Evolutionary conservation across 805 yeast genomes (phyloP), one percentile per base, ranked within the genome.

Genomic region (Groenewaldozyma tartarivorans): DNA sequence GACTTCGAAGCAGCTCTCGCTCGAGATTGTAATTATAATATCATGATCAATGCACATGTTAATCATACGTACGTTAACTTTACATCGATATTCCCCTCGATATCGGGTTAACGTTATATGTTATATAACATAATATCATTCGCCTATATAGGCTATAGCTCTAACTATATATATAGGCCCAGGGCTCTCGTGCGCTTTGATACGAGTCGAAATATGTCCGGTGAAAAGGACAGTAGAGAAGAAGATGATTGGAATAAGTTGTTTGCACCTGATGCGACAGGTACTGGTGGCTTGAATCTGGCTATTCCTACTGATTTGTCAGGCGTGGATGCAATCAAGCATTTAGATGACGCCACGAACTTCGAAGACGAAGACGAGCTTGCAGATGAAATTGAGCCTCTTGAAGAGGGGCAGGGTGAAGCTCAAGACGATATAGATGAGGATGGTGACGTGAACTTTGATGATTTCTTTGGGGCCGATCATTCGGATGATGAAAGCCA

Each of bases 331-430:
- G 64, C 73, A 60, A 64, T 83, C 2, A 70, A 72, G 41, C 97
- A 88, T 60, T 88, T 92, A 1, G 95, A 76, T 4, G 90, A 88
- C 58, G 98, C 98, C 6, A 67, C 87, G 24, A 97, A 90, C 60
- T 90, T 83, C 57, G 96, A 85, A 54, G 95, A 85, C 57, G 94
- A 84, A 53, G 96, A 88, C 50, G 96, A 88, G 59, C 66, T 88
- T 37, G 96, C 96, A 0, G 96, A 88, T 19, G 96, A 88, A 35
- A 94, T 84, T 42, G 68, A 62, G 20, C 18, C 20, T n/a, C 17
- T 17, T 34, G 6, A 15, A 7, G 39, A 20, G 18, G 9, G 18
- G 11, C 37, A 60, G 22, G 48, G 31, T 11, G 51, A 42, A 15
- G 57, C 40, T 7, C 53, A 43, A 18, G 47, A 43, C 18, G 50